A percentile compares a stretch with the other conserved stretches of the same genome.
Evolutionary conservation across 805 yeast genomes (phyloP).

Genomic region (Yamadazyma phyllophila): DNA sequence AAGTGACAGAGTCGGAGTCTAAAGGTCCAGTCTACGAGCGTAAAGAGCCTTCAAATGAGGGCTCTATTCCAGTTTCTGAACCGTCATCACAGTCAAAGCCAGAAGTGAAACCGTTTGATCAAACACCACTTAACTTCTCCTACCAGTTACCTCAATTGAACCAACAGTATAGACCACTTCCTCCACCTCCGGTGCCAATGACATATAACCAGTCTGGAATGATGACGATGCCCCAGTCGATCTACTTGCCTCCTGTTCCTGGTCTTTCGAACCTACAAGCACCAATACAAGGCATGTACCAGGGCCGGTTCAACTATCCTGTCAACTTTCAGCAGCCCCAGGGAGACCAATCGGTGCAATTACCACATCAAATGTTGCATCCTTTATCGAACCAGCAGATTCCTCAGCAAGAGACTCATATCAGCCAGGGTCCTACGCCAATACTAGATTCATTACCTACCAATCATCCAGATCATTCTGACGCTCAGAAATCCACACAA

Average conservation of each 20-base stretch:
- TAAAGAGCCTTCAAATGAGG: neutral
- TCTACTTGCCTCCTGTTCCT: slow-evolving; percentile 1
- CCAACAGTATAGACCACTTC: neutral
- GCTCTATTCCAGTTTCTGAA: neutral
- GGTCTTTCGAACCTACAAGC: neutral
- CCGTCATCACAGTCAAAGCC: neutral
- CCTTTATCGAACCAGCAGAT: neutral
- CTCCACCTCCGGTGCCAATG: slow-evolving; percentile 3
- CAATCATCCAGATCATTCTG: neutral
- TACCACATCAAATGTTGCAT: neutral
- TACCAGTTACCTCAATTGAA: slow-evolving; percentile 4
- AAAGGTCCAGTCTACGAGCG: neutral
- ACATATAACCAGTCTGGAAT: neutral
- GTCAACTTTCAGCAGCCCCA: neutral
- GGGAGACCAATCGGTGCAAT: no score
- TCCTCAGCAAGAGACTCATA: neutral
- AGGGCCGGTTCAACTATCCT: neutral
- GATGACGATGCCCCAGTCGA: neutral
- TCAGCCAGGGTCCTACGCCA: neutral
- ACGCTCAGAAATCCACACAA: neutral
- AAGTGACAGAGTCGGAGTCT: no score
- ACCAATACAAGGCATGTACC: neutral
- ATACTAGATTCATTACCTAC: neutral
- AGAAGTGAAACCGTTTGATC: neutral
- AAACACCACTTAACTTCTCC: neutral